phyloP scores from a whole-genome alignment of 2,329 filamentous ascomycete genomes.

The Lasiodiplodia theobromae region DNA sequence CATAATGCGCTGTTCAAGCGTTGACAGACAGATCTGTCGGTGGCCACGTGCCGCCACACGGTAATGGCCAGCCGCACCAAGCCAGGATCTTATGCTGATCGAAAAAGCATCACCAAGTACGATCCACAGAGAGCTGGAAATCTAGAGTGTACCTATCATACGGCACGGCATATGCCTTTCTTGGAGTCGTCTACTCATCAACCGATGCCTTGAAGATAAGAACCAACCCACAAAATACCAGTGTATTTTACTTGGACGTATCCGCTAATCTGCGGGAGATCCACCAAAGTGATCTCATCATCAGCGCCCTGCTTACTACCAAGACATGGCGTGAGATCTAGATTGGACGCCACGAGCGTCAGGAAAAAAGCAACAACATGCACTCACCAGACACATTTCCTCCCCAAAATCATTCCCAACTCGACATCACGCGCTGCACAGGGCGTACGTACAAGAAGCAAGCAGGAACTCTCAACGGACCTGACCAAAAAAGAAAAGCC shows the following conservation, averaged over 20 bases:
- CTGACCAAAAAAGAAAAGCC: no score
- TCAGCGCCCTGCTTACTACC: neutral
- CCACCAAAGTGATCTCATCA: neutral
- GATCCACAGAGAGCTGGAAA: neutral
- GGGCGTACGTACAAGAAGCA: neutral
- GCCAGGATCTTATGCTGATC: neutral
- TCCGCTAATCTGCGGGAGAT: neutral
- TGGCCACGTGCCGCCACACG: neutral
- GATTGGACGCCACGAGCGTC: neutral
- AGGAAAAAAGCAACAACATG: neutral
- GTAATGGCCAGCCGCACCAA: neutral
- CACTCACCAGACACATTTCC: neutral
- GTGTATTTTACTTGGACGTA: neutral
- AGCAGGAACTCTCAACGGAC: neutral
- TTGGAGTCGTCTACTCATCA: neutral
- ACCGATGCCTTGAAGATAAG: neutral
- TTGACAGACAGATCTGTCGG: neutral
- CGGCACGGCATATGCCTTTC: neutral
- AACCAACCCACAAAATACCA: neutral
- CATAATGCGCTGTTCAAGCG: neutral
- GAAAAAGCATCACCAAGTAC: neutral
- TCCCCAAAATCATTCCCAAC: neutral
- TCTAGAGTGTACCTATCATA: neutral
- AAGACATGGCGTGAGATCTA: slow-evolving; percentile 12
- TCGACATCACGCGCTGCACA: neutral